Evolutionary conservation across 108 stramenopile genomes (phyloP), one percentile per base, ranked within the genome.

Genomic region (Phaeodactylum tricornutum): DNA sequence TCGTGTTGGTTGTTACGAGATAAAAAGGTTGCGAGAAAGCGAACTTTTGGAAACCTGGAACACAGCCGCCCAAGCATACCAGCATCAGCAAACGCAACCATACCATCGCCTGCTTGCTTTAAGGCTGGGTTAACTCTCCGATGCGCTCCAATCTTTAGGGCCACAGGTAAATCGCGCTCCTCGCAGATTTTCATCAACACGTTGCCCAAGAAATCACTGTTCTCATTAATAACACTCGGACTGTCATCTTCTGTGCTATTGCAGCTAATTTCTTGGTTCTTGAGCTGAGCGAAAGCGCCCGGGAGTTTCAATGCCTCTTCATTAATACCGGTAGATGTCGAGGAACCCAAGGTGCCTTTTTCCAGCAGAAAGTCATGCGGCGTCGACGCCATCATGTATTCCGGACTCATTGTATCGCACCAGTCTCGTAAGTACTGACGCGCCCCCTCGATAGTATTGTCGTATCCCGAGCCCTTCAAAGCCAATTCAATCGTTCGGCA

Each of bases 381-480:
- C 17, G 94, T 92, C 1, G 83, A 85, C 3, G 94, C 87, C 87
- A 91, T 95, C 64, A 95, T 64, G 52, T 95, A 95, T 49, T 90
- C 90, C 0, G 94, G 88, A 29, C 81, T 53, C 77, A 89, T 92
- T 2, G 72, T 83, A 32, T 81, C 76, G 45, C 67, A 67, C 90
- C 90, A 92, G 45, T 84, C 78, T 27, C 64, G 64, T 9, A 92
- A 57, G 48, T 82, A 94, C 46, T 79, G 58, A 29, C 77, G 56
- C 0, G 85, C 91, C 47, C 81, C 81, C 31, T 72, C 81, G 15
- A 87, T 26, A 9, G 80, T 79, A 3, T 23, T 50, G 12, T 62
- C 64, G 37, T 88, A 85, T 3, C 93, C 88, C 9, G 81, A 69
- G 29, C 68, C 50, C 39, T 46, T 43, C 32, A 93, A 51, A 17